Conservation (phyloP, 2,329 filamentous ascomycete species). For the Herpotrichia juniperi region DNA sequence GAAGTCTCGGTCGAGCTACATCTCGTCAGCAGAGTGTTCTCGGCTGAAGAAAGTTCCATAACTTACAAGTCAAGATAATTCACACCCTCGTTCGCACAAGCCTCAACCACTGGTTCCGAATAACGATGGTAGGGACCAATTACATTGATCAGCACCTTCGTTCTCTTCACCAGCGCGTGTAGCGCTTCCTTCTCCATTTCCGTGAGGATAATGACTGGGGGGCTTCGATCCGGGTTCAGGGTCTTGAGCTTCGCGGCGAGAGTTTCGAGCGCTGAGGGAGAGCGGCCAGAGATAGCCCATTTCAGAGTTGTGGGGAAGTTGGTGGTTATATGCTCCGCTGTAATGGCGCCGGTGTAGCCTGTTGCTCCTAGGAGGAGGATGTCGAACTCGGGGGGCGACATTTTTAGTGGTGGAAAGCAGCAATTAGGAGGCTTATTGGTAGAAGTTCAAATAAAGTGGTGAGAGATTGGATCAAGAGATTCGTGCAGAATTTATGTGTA, state of each 20-base stretch:
- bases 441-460: too few relatives aligned
- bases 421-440: too few relatives aligned
- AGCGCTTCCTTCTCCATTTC: slow-evolving; percentile 2
- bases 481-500: too few relatives aligned
- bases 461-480: too few relatives aligned
- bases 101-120: slow-evolving; percentile 10
- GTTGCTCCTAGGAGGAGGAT: slow-evolving; percentile 17
- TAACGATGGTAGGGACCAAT: slow-evolving; percentile 14
- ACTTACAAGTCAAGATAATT: slow-evolving; percentile 16
- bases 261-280: background rate
- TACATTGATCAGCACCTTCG: slow-evolving; percentile 9
- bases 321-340: slow-evolving; percentile 13
- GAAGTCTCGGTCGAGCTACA: slow-evolving; percentile 9
- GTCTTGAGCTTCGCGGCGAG: slow-evolving; percentile 1
- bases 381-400: slow-evolving; percentile 9
- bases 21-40: background rate
- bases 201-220: slow-evolving; percentile 3
- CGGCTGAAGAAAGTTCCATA: background rate
- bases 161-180: slow-evolving; percentile 3
- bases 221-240: slow-evolving; percentile 5
- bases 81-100: slow-evolving; percentile 11
- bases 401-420: background rate
- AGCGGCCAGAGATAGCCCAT: slow-evolving; percentile 17
- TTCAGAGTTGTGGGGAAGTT: slow-evolving; percentile 9
- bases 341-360: slow-evolving; percentile 14